These are phyloP conservation scores for Eucalyptus guilfoylei DNA, from an alignment of 345 rosid genomes.

Conservation along the genomic window DNA sequence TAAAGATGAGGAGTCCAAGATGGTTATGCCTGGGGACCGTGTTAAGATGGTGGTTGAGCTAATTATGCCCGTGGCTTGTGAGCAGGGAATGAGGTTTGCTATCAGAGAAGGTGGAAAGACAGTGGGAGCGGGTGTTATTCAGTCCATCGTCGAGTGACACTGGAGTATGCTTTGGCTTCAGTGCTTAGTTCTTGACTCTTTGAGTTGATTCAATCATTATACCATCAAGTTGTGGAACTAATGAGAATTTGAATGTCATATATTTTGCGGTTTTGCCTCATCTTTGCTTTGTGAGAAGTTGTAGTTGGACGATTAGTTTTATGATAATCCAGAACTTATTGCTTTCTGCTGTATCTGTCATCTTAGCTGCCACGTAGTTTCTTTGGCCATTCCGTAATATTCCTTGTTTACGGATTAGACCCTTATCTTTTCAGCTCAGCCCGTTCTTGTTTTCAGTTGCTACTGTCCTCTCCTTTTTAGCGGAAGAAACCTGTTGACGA, in stretches of 20 bases:
- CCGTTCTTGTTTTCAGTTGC: neutral
- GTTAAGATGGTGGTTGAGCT: slow-evolving; percentile 16
- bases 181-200: neutral
- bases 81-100: slow-evolving; percentile 7
- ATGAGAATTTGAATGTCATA: neutral
- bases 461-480: neutral
- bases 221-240: neutral
- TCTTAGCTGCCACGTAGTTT: neutral
- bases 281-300: neutral
- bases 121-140: slow-evolving; percentile 5
- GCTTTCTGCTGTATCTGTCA: neutral
- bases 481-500: neutral
- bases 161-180: neutral
- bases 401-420: neutral
- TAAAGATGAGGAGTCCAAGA: slow-evolving; percentile 11
- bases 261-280: neutral
- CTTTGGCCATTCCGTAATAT: neutral
- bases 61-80: slow-evolving; percentile 9
- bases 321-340: neutral
- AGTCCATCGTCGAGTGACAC: slow-evolving; percentile 1
- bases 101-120: slow-evolving; percentile 13
- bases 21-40: slow-evolving; percentile 9
- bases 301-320: neutral
- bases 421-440: neutral
- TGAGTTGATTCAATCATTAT: neutral